Percentiles rank a stretch among this genome's conserved stretches.
Conservation (phyloP, 1,284 basidiomycete species). For the Rugosomyces carneus region DNA sequence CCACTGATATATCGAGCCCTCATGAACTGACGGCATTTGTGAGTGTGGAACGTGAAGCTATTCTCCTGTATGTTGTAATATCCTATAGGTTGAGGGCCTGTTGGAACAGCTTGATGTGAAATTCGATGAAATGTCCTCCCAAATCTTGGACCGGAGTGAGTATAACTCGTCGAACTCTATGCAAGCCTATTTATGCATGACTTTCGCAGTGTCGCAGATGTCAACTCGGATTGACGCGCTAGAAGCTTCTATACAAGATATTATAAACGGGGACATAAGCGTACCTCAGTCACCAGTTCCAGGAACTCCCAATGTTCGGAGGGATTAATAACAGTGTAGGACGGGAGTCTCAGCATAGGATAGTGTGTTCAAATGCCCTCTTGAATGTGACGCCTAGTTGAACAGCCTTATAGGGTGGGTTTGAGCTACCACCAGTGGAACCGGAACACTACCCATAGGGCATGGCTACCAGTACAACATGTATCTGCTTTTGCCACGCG, state of each 20-base stretch:
- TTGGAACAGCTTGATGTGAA: slow-evolving; percentile 73
- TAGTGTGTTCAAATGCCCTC: no score
- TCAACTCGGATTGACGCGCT: slow-evolving; percentile 76
- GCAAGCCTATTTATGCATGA: slow-evolving; percentile 1
- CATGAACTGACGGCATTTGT: slow-evolving; percentile 82
- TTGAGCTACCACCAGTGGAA: no score
- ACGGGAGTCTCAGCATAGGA: background rate
- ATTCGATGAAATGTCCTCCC: slow-evolving; percentile 79
- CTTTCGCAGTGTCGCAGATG: slow-evolving; percentile 69
- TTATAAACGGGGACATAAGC: slow-evolving; percentile 65
- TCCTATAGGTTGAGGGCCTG: slow-evolving; percentile 63
- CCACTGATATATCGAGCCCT: slow-evolving; percentile 68
- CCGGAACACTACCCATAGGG: no score
- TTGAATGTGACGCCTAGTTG: no score
- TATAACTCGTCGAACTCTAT: slow-evolving; percentile 13
- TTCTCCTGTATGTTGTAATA: background rate
- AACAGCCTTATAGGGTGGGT: no score
- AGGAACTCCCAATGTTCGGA: background rate
- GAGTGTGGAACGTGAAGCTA: slow-evolving; percentile 23
- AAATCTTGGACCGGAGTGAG: slow-evolving; percentile 77
- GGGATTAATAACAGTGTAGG: background rate
- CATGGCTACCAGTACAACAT: no score
- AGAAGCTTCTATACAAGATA: slow-evolving; percentile 77
- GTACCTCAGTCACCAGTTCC: slow-evolving; percentile 43
- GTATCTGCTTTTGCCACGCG: background rate